A percentile compares a stretch with the other conserved stretches of the same genome.
phyloP scores from a whole-genome alignment of 2,329 filamentous ascomycete genomes.

The Ophiostoma perfectum region DNA sequence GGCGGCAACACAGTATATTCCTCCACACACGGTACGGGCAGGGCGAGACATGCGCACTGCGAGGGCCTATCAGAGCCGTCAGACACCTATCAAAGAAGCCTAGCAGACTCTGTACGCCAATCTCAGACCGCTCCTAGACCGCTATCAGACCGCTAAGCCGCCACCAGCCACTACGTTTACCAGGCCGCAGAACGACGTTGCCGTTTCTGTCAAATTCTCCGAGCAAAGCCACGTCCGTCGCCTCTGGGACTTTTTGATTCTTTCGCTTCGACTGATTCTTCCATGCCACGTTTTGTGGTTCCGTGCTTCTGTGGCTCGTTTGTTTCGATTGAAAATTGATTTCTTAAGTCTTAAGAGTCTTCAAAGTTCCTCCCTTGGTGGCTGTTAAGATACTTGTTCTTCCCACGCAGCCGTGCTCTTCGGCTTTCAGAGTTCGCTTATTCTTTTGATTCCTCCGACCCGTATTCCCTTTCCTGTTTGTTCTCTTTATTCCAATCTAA shows the following conservation, averaged over 20 bases:
- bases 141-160: too few species aligned
- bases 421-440: too few species aligned
- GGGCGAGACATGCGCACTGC: background rate
- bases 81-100: background rate
- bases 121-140: too few species aligned
- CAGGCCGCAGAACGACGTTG: background rate
- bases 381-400: too few species aligned
- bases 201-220: conserved; percentile 5
- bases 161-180: background rate
- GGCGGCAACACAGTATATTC: background rate
- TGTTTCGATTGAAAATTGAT: too few species aligned
- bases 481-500: background rate
- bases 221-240: background rate
- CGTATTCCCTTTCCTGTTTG: background rate
- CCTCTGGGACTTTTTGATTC: background rate
- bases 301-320: background rate
- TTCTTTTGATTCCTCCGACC: too few species aligned
- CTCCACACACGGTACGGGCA: background rate
- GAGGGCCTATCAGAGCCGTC: background rate
- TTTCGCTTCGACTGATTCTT: background rate
- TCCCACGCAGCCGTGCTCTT: background rate
- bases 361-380: too few species aligned
- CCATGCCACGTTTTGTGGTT: background rate
- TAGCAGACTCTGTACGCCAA: background rate
- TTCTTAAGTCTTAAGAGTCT: too few species aligned